phyloP scores from a whole-genome alignment of 2,329 filamentous ascomycete species.

The Ophiostoma sp. region DNA sequence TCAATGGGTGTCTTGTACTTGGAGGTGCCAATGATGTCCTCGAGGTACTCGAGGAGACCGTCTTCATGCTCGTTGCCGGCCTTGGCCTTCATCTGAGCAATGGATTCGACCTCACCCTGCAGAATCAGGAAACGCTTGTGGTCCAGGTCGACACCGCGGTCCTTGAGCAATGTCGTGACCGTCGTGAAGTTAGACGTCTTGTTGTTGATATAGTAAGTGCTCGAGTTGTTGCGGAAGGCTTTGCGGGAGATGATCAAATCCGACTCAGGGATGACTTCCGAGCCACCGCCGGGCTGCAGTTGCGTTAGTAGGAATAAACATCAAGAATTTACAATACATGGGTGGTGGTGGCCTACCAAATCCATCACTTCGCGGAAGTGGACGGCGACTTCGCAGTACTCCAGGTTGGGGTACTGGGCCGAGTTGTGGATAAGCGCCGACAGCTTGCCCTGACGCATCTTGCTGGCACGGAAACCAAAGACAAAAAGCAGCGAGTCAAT shows the following conservation, averaged over 20 bases:
- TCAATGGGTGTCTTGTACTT: conserved; percentile 98
- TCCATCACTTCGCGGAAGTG: conserved; percentile 97
- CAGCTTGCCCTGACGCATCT: conserved; percentile 98
- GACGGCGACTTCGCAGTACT: conserved; percentile 92
- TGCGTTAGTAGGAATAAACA: background rate
- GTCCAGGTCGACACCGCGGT: conserved; percentile 89
- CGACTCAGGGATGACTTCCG: conserved; percentile 78
- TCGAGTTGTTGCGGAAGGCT: conserved; percentile 97
- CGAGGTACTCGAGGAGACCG: conserved; percentile 90
- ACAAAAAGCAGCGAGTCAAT: conserved; percentile 98
- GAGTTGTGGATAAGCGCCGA: conserved; percentile 98
- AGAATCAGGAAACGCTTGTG: conserved; percentile 98
- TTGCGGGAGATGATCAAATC: conserved; percentile 84
- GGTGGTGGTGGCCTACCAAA: conserved; percentile 48
- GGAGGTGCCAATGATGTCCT: conserved; percentile 98
- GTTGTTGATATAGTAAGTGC: conserved; percentile 96
- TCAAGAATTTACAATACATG: too few relatives aligned
- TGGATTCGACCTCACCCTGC: conserved; percentile 97
- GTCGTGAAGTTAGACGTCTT: conserved; percentile 88
- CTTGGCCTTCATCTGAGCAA: conserved; percentile 98
- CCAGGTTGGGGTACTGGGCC: conserved; percentile 77
- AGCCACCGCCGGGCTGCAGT: conserved; percentile 64
- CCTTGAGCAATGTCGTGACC: conserved; percentile 83
- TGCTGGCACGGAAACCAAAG: conserved; percentile 98
- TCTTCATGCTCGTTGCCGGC: conserved; percentile 94